A percentile compares a stretch with the other conserved stretches of the same genome.
Conservation (phyloP, 140 eudicot genomes). For the Stevia rebaudiana region DNA sequence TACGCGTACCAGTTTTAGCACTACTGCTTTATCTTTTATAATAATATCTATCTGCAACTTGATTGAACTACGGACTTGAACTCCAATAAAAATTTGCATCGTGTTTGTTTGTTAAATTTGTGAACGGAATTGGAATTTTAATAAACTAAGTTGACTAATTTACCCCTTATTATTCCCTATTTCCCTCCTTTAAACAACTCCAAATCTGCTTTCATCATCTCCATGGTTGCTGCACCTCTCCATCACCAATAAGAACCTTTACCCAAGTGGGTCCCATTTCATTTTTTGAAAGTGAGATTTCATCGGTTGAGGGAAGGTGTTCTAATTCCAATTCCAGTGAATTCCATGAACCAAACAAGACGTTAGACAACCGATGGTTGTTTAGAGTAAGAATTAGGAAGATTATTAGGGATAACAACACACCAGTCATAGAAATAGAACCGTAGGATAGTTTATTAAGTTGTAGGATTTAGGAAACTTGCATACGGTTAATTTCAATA, state of each 20-base stretch:
- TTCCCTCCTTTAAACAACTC: neutral
- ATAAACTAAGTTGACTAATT: no score
- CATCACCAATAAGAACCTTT: neutral
- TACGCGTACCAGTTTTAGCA: neutral
- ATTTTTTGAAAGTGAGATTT: no score
- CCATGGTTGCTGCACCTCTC: neutral
- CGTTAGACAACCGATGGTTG: conserved; percentile 6
- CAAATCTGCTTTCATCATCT: neutral
- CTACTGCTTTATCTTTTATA: neutral
- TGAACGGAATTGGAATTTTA: neutral
- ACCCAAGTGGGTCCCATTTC: neutral
- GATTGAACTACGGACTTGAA: neutral
- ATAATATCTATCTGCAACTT: neutral
- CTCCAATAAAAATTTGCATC: neutral
- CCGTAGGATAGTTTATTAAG: conserved; percentile 39
- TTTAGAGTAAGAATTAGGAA: conserved; percentile 13
- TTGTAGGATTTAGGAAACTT: conserved; percentile 38
- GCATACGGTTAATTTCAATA: conserved; percentile 34
- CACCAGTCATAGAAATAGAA: conserved; percentile 23
- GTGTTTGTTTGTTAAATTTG: neutral
- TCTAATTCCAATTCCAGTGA: neutral
- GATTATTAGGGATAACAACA: conserved; percentile 31
- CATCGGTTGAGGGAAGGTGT: neutral
- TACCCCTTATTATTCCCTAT: no score
- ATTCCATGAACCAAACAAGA: neutral